phyloP scores from a whole-genome alignment of 108 stramenopile genomes.

The Cyclotella sp. region DNA sequence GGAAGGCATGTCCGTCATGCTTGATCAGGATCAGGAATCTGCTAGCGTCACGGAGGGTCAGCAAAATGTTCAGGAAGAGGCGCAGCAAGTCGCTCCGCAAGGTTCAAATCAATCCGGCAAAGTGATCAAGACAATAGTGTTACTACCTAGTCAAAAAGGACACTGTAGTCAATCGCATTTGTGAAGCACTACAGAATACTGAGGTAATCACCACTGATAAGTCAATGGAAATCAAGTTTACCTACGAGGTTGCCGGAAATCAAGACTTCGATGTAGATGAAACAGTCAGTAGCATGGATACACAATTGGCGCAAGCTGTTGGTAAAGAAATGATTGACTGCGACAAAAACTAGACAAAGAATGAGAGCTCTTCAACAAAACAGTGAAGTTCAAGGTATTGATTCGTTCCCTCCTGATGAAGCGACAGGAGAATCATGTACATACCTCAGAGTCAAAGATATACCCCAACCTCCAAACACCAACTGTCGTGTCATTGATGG shows the following conservation, averaged over 20 bases:
- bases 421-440: background rate
- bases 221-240: background rate
- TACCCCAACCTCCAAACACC: background rate
- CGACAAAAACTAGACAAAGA: background rate
- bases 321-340: constrained; percentile 2
- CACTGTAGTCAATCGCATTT: background rate
- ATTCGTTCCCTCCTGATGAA: background rate
- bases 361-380: background rate
- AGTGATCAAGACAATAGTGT: too few relatives aligned
- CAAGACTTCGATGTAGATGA: background rate
- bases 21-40: too few relatives aligned
- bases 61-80: too few relatives aligned
- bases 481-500: background rate
- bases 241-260: background rate
- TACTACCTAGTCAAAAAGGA: background rate
- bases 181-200: background rate
- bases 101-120: too few relatives aligned
- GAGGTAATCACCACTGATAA: background rate
- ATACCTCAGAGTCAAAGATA: background rate
- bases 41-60: too few relatives aligned
- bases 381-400: background rate
- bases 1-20: too few relatives aligned
- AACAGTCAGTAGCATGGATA: background rate
- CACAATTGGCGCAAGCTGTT: background rate
- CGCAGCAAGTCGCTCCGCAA: too few relatives aligned